Evolutionary conservation across 495 filamentous ascomycete genomes (phyloP).

Genomic region (Mytilinidion resinicola): DNA sequence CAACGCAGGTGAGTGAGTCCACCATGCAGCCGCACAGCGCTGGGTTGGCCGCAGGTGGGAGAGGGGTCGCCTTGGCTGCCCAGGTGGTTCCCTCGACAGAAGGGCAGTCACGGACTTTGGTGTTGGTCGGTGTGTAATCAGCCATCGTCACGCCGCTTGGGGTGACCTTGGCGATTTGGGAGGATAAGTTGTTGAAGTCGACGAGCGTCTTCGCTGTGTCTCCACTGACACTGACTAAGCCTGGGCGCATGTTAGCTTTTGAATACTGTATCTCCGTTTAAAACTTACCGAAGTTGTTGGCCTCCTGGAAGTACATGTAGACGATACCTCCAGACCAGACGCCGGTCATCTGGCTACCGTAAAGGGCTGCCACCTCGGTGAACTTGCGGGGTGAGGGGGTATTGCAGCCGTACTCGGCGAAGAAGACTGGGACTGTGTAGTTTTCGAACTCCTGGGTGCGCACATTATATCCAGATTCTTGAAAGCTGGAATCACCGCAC

Average conservation of each 20-base stretch:
- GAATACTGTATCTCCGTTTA: background rate
- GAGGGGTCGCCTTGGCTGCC: slow-evolving; percentile 54
- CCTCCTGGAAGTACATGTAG: slow-evolving; percentile 95
- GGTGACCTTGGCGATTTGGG: slow-evolving; percentile 59
- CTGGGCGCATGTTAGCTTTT: slow-evolving; percentile 27
- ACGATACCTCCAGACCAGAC: slow-evolving; percentile 94
- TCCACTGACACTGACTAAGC: slow-evolving; percentile 61
- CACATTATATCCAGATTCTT: slow-evolving; percentile 66
- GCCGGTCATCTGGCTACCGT: slow-evolving; percentile 67
- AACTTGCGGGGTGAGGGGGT: slow-evolving; percentile 65
- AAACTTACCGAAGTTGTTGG: slow-evolving; percentile 74
- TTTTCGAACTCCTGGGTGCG: slow-evolving; percentile 76
- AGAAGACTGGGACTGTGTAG: slow-evolving; percentile 91
- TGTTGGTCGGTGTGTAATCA: slow-evolving; percentile 74
- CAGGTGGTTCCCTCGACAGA: slow-evolving; percentile 51
- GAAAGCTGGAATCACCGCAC: slow-evolving; percentile 77
- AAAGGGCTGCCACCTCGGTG: slow-evolving; percentile 80
- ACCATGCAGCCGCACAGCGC: slow-evolving; percentile 79
- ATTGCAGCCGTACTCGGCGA: slow-evolving; percentile 98
- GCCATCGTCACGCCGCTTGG: slow-evolving; percentile 58
- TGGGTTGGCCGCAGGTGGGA: slow-evolving; percentile 75
- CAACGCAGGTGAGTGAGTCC: slow-evolving; percentile 61
- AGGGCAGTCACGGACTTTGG: slow-evolving; percentile 66
- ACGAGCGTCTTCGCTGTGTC: slow-evolving; percentile 52
- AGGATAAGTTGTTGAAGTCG: slow-evolving; percentile 71